Base-by-base conservation (phyloP, 331 rosid genomes). In the Phaseolus coccineus region DNA sequence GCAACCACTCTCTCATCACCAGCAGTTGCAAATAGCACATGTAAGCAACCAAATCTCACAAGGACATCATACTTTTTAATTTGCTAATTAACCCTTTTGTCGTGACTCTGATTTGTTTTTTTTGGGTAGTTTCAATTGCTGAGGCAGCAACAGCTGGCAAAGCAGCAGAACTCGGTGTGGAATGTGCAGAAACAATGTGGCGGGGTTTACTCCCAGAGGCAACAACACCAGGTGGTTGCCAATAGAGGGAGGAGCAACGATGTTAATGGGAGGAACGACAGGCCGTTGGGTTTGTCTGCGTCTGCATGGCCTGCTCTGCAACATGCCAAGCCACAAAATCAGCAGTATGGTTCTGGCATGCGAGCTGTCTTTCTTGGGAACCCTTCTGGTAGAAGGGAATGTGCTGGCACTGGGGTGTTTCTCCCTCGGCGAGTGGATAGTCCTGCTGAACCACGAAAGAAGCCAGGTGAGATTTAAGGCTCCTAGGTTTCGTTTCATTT, bases 391-490 rank as follows among this genome's bases (percentile, higher is more conserved):
- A 88, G 77, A 69, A 82, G 87, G 59, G 97, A 90, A 78, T 81
- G 87, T 42, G 76, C 93, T 25, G 98, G 98, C 5, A 95, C 98
- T 5, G 98, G 98, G 0, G 98, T 95, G 5, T 95, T 95, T 78
- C 80, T 95, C 75, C 98, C 98, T 14, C 96, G 97, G 12, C 87
- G 86, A 48, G 74, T 69, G 37, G 94, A 83, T 28, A 5, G 11
- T 22, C 88, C 79, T 11, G 93, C 79, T 11, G 94, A 87, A 28
- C 10, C 87, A 0, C 71, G 89, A 24, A 82, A 73, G 78, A 94
- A 87, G 59, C 88, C 79, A 86, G 97, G 98, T 93, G 6, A 2
- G 30, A 1, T 10, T 3, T 9, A 25, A 6, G 13, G 31, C 14
- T 55, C 44, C 40, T 3, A 25, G 11, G 12, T 7, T 30, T 11